phyloP scores from a whole-genome alignment of 2,329 filamentous ascomycete species.

The Fusarium protoensiforme region DNA sequence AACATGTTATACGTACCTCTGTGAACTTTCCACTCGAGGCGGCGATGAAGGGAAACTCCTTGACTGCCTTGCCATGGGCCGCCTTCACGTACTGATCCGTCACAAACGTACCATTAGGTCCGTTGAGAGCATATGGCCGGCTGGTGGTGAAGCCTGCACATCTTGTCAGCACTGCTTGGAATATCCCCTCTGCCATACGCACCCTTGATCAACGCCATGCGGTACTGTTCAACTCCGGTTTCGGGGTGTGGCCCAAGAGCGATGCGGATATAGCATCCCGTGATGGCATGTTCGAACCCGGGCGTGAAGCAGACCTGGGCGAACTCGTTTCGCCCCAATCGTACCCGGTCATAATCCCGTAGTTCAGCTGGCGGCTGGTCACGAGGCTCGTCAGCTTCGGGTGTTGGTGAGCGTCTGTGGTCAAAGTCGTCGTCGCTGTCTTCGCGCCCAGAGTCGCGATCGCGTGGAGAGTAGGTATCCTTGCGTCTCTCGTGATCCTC shows the following conservation, averaged over 20 bases:
- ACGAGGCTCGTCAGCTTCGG: slow-evolving; percentile 74
- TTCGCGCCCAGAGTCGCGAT: slow-evolving; percentile 57
- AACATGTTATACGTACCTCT: slow-evolving; percentile 67
- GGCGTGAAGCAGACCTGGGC: slow-evolving; percentile 94
- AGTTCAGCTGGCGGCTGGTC: slow-evolving; percentile 78
- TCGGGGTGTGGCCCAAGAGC: slow-evolving; percentile 81
- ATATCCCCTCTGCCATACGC: slow-evolving; percentile 36
- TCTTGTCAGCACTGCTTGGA: slow-evolving; percentile 32
- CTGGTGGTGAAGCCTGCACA: slow-evolving; percentile 78
- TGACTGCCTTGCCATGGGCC: slow-evolving; percentile 84
- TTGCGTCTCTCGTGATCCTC: slow-evolving; percentile 71
- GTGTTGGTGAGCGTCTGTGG: slow-evolving; percentile 64
- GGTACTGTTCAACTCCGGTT: slow-evolving; percentile 81
- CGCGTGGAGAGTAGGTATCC: slow-evolving; percentile 56
- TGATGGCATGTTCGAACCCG: slow-evolving; percentile 83
- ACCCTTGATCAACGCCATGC: slow-evolving; percentile 91
- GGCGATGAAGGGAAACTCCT: slow-evolving; percentile 89
- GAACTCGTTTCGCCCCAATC: slow-evolving; percentile 87
- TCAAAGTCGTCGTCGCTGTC: slow-evolving; percentile 87
- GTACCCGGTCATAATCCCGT: slow-evolving; percentile 84
- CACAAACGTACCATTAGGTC: slow-evolving; percentile 79
- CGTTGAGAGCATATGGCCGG: slow-evolving; percentile 85
- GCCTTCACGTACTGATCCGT: slow-evolving; percentile 88
- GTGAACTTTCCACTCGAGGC: slow-evolving; percentile 88
- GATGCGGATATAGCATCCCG: slow-evolving; percentile 86